Conservation (phyloP, 768 basidiomycete genomes). For the Pleurotus citrinopileatus region DNA sequence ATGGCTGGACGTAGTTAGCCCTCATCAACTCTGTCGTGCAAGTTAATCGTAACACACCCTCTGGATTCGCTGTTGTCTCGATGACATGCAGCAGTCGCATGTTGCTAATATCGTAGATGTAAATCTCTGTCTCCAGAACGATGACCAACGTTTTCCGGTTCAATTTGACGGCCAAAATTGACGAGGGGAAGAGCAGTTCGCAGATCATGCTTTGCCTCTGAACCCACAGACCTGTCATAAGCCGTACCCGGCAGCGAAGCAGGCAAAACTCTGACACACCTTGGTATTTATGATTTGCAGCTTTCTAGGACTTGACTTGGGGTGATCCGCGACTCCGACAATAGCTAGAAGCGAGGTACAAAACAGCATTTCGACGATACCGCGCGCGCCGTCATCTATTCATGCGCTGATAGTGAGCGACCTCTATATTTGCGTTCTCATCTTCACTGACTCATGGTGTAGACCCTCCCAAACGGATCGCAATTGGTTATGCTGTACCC, state of each 20-base stretch:
- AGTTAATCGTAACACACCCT: no score
- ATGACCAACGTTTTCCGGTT: slow-evolving; percentile 97
- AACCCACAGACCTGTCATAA: no score
- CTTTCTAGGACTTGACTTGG: slow-evolving; percentile 86
- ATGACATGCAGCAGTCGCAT: slow-evolving; percentile 98
- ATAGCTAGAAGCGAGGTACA: slow-evolving; percentile 97
- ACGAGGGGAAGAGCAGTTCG: slow-evolving; percentile 95
- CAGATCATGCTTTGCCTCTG: slow-evolving; percentile 98
- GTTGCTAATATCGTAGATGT: slow-evolving; percentile 98
- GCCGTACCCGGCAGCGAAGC: no score
- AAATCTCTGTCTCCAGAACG: slow-evolving; percentile 95
- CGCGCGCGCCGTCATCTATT: slow-evolving; percentile 87
- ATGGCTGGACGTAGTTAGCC: slow-evolving; percentile 54
- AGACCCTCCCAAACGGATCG: slow-evolving; percentile 95
- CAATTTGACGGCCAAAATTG: slow-evolving; percentile 95
- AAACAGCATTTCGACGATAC: slow-evolving; percentile 99
- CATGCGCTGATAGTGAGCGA: neutral
- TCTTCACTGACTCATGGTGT: slow-evolving; percentile 78
- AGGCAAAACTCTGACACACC: no score
- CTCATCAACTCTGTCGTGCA: no score
- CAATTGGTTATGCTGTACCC: slow-evolving; percentile 98
- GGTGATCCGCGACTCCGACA: slow-evolving; percentile 93
- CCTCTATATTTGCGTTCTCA: neutral
- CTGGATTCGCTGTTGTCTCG: slow-evolving; percentile 93
- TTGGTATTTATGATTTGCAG: slow-evolving; percentile 99